Percentiles rank a stretch among this genome's conserved stretches.
These are phyloP conservation scores for Mycena indigotica DNA, from an alignment of 768 basidiomycete species.

Conservation along the genomic window DNA sequence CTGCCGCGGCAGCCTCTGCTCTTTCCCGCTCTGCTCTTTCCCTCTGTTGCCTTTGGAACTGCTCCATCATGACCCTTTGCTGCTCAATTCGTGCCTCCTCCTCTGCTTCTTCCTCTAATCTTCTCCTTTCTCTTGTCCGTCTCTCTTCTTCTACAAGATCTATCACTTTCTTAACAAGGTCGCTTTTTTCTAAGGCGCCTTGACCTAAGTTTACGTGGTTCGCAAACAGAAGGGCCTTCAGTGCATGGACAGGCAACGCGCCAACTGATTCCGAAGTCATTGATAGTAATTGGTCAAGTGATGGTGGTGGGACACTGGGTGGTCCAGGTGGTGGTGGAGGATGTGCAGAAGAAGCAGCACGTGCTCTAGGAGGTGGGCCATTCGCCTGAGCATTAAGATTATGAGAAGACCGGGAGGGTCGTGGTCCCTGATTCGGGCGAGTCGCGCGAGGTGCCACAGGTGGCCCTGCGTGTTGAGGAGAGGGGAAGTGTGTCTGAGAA, in stretches of 20 bases:
- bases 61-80: conserved; percentile 40
- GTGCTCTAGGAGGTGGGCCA: conserved; percentile 38
- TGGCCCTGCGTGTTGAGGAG: conserved; percentile 9
- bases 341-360: conserved; percentile 41
- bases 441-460: conserved; percentile 16
- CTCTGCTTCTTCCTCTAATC: conserved; percentile 47
- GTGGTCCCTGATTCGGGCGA: conserved; percentile 17
- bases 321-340: conserved; percentile 19
- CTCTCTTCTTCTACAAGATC: conserved; percentile 67
- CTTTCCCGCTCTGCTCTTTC: conserved; percentile 35
- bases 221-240: conserved; percentile 79
- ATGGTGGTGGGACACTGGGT: conserved; percentile 48
- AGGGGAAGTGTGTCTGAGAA: conserved; percentile 24
- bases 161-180: conserved; percentile 73
- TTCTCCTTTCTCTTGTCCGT: conserved; percentile 51
- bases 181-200: conserved; percentile 78
- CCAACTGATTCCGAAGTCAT: conserved; percentile 61
- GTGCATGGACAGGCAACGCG: conserved; percentile 63
- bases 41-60: conserved; percentile 30
- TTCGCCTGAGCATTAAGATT: conserved; percentile 19
- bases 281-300: conserved; percentile 67
- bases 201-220: conserved; percentile 80
- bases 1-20: conserved; percentile 21
- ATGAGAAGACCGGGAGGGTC: conserved; percentile 27
- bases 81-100: conserved; percentile 44